These are phyloP conservation scores for Suhomyces canberraensis DNA, from an alignment of 805 yeast species.

Conservation along the genomic window DNA sequence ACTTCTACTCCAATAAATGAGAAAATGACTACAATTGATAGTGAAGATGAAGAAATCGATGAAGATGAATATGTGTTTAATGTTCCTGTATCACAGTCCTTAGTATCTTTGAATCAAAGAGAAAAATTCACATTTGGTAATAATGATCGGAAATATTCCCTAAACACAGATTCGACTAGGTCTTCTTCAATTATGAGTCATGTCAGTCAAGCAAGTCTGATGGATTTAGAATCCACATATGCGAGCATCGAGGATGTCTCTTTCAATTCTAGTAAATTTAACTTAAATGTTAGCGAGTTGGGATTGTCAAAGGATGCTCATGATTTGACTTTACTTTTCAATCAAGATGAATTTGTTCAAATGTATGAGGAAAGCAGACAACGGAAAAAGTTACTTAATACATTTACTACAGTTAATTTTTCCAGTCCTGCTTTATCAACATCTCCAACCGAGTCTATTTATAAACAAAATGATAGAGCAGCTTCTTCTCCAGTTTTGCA, in stretches of 20 bases:
- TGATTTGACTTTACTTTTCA: slow-evolving; percentile 26
- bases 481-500: background rate
- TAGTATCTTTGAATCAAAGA: slow-evolving; percentile 36
- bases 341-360: slow-evolving; percentile 22
- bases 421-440: slow-evolving; percentile 7
- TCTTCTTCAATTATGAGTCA: slow-evolving; percentile 46
- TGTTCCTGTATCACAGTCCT: slow-evolving; percentile 61
- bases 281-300: slow-evolving; percentile 11
- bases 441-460: background rate
- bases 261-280: background rate
- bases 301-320: slow-evolving; percentile 33
- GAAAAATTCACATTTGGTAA: slow-evolving; percentile 28
- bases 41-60: slow-evolving; percentile 34
- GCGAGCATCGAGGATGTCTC: slow-evolving; percentile 8
- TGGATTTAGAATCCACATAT: slow-evolving; percentile 12
- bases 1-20: background rate
- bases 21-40: slow-evolving; percentile 1
- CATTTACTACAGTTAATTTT: slow-evolving; percentile 14
- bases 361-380: slow-evolving; percentile 25
- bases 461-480: background rate
- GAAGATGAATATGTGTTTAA: slow-evolving; percentile 54
- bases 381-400: slow-evolving; percentile 16
- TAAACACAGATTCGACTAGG: slow-evolving; percentile 39
- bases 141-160: slow-evolving; percentile 16
- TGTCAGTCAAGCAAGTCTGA: slow-evolving; percentile 12